phyloP scores from a whole-genome alignment of 768 basidiomycete genomes.

The Paxillus involutus region DNA sequence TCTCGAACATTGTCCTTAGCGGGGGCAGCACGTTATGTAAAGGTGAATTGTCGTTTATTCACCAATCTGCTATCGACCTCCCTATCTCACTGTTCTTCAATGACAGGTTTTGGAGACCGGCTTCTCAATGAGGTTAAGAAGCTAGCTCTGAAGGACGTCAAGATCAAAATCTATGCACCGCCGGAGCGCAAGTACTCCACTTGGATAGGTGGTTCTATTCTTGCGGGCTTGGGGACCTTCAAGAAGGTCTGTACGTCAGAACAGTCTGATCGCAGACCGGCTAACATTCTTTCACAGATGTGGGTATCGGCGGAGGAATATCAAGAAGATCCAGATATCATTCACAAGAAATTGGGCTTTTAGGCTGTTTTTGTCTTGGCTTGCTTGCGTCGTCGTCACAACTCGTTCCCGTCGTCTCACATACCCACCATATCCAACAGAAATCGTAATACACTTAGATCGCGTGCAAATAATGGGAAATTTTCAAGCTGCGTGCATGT shows the following conservation, averaged over 20 bases:
- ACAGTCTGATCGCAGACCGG: background rate
- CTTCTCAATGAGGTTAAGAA: conserved; percentile 96
- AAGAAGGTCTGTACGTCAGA: conserved; percentile 68
- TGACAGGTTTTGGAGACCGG: conserved; percentile 91
- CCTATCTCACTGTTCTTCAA: conserved; percentile 3
- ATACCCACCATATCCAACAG: conserved; percentile 33
- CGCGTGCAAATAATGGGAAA: conserved; percentile 22
- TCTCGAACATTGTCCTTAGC: conserved; percentile 94
- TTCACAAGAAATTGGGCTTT: conserved; percentile 93
- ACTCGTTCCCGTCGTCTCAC: conserved; percentile 13
- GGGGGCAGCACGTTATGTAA: conserved; percentile 95
- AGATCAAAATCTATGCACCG: conserved; percentile 98
- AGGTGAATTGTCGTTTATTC: conserved; percentile 49
- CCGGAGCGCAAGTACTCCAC: conserved; percentile 99
- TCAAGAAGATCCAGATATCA: conserved; percentile 98
- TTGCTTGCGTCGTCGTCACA: conserved; percentile 13
- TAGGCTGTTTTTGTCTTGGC: conserved; percentile 28
- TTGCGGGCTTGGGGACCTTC: conserved; percentile 95
- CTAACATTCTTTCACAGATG: conserved; percentile 60
- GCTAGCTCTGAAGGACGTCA: conserved; percentile 91
- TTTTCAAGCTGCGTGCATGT: conserved; percentile 18
- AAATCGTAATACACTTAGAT: conserved; percentile 34
- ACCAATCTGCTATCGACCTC: conserved; percentile 16
- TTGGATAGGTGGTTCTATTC: conserved; percentile 96
- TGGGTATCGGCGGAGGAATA: conserved; percentile 99